Base-by-base conservation (phyloP, 352 stramenopile genomes). In the Pseudoperonospora humuli region DNA sequence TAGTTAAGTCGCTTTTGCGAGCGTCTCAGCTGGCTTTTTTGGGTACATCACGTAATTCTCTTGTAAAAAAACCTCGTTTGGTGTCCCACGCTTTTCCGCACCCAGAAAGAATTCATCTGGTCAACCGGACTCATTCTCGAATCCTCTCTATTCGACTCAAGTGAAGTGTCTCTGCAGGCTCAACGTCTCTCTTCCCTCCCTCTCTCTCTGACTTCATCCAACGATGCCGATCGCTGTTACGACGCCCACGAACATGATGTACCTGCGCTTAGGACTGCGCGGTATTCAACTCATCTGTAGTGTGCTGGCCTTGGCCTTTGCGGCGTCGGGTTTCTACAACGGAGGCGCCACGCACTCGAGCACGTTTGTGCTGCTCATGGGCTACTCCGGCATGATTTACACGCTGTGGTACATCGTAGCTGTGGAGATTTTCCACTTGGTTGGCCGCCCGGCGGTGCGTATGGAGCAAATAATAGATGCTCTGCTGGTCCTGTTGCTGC, bases 321-420 rank as follows among this genome's bases (percentile, higher is more conserved):
- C 70, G 27, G 64, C 64, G 23, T 61, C 54, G 1, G 50, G 54
- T 14, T 69, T 62, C 39, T 50, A 50, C 27, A 43, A 33, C 31
- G 54, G 54, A n/a, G 38, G 42, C 24, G 28, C 45, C 2, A 51
- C 45, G 1, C 54, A 40, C 38, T 61, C 54, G 13, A 51, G 59
- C 46, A 79, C 62, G 7, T 86, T 86, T 49, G 57, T 52, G 14
- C 60, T 83, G 27, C 50, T 86, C 24, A 71, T 83, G 61, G 59
- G 65, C 14, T 85, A 84, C 56, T 76, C 70, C 3, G 50, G 63
- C 11, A 70, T 83, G 71, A 45, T 87, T 11, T 85, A 82, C 51
- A 61, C 38, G 5, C 52, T 84, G 35, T 84, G 61, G 57, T 53
- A 64, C 23, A 1, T 82, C 1, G 41, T 75, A 27, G 64, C 48